phyloP scores from a whole-genome alignment of 306 rosid genomes.

The Cotoneaster glaucophyllus region DNA sequence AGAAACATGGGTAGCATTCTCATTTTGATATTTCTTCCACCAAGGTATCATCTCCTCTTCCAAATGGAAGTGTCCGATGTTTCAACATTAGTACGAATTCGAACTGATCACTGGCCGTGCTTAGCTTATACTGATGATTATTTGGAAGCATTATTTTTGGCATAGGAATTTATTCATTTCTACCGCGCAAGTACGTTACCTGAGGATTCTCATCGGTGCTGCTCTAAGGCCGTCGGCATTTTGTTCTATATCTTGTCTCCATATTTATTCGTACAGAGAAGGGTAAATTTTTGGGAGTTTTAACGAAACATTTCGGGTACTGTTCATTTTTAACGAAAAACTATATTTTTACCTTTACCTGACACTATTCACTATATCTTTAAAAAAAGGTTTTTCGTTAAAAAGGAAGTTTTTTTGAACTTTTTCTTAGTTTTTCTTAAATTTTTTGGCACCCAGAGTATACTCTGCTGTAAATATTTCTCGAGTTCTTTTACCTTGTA shows the following conservation, averaged over 20 bases:
- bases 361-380: too few species aligned
- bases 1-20: constrained; percentile 62
- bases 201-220: not conserved
- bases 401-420: too few species aligned
- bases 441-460: constrained; percentile 16
- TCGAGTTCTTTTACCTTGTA: constrained; percentile 9
- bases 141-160: constrained; percentile 80
- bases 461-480: constrained; percentile 12
- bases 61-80: constrained; percentile 83
- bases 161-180: constrained; percentile 20
- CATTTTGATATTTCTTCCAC: constrained; percentile 87
- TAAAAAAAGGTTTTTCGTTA: too few species aligned
- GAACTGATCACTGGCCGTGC: constrained; percentile 98
- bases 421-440: too few species aligned
- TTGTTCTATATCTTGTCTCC: constrained; percentile 6
- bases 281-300: constrained; percentile 21
- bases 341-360: too few species aligned
- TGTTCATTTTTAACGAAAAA: too few species aligned
- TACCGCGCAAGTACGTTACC: not conserved
- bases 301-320: too few species aligned
- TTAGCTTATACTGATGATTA: constrained; percentile 94
- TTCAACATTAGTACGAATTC: constrained; percentile 84
- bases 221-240: constrained; percentile 5
- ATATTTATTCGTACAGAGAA: constrained; percentile 10
- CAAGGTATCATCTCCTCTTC: constrained; percentile 92